Conservation (phyloP, 768 basidiomycete species). For the Dioszegia crocea region DNA sequence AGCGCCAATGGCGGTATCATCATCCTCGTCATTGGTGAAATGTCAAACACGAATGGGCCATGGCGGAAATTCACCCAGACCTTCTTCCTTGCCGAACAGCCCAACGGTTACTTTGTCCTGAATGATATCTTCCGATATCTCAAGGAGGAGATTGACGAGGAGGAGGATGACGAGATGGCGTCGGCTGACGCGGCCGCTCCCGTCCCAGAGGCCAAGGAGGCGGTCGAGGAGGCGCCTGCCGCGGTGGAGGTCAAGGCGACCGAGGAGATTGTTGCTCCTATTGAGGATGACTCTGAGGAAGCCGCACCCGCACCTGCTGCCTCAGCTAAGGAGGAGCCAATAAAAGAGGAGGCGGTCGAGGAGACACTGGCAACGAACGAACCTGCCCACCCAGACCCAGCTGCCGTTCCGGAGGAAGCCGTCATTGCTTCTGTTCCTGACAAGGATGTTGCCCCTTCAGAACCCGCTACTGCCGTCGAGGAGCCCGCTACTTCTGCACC, state of each 20-base stretch:
- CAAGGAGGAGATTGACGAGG: constrained; percentile 86
- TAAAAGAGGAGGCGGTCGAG: constrained; percentile 10
- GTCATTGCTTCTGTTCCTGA: constrained; percentile 36
- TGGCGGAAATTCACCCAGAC: constrained; percentile 99
- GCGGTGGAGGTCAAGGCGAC: constrained; percentile 9
- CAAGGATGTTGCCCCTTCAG: constrained; percentile 33
- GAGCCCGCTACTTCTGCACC: constrained; percentile 33
- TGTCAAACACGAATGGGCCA: constrained; percentile 83
- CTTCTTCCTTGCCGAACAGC: constrained; percentile 99
- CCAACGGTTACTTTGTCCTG: constrained; percentile 97
- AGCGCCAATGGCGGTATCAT: constrained; percentile 93
- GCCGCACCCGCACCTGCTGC: constrained; percentile 14
- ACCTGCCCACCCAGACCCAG: constrained; percentile 50
- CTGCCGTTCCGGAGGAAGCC: constrained; percentile 33
- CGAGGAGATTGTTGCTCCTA: constrained; percentile 6
- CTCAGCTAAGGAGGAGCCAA: constrained; percentile 1
- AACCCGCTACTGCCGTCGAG: constrained; percentile 42
- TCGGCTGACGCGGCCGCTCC: constrained; percentile 12
- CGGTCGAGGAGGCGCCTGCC: background rate
- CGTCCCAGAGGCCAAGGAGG: constrained; percentile 14
- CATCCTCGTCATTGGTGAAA: constrained; percentile 99
- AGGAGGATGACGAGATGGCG: constrained; percentile 55
- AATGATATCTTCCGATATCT: constrained; percentile 99
- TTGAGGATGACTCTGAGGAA: constrained; percentile 17
- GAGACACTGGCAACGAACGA: constrained; percentile 42